These are phyloP conservation scores for Mitragyna speciosa DNA, from an alignment of 257 asterid genomes.

Conservation along the genomic window DNA sequence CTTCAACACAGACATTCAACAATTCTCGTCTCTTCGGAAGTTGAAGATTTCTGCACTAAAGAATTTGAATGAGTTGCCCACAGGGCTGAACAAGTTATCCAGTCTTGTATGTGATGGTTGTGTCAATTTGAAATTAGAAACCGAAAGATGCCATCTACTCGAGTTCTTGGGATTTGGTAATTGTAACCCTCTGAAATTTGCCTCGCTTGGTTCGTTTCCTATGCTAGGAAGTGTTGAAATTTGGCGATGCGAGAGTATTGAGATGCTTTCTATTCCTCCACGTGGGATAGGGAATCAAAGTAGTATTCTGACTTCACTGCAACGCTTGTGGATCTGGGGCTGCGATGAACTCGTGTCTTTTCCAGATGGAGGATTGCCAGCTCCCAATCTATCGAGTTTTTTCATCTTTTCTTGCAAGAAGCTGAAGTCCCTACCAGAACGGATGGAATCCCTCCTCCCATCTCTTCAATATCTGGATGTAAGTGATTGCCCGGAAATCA, in stretches of 20 bases:
- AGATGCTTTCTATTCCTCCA: background rate
- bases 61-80: background rate
- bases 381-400: background rate
- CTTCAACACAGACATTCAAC: background rate
- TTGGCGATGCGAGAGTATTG: accelerated
- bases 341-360: background rate
- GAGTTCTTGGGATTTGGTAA: accelerated
- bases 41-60: background rate
- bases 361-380: background rate
- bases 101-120: accelerated
- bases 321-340: accelerated
- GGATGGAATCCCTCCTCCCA: slow-evolving; percentile 8
- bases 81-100: background rate
- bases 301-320: background rate
- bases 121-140: too few relatives aligned
- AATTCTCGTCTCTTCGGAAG: background rate
- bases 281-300: too few relatives aligned
- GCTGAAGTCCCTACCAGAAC: slow-evolving; percentile 12
- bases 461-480: background rate
- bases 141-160: background rate
- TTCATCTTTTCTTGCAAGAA: background rate
- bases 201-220: background rate
- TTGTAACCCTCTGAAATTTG: background rate
- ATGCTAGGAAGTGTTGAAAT: accelerated
- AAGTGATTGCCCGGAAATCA: background rate